Evolutionary conservation across 2,329 filamentous ascomycete genomes (phyloP).

Genomic region (Parastagonospora nodorum): DNA sequence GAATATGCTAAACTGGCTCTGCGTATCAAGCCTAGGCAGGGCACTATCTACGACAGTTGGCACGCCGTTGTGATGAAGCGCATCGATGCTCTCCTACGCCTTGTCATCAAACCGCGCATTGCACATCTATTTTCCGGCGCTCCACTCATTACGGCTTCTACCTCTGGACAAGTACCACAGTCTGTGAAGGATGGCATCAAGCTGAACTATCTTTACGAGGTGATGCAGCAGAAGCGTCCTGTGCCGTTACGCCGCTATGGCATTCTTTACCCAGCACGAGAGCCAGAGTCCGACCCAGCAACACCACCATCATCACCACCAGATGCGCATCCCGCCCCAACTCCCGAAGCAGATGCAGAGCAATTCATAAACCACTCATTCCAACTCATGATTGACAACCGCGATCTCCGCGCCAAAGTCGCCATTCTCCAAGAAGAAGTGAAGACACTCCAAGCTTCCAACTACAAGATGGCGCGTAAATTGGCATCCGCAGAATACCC

Average conservation of each 20-base stretch:
- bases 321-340: not conserved
- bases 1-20: constrained; percentile 7
- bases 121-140: constrained; percentile 1
- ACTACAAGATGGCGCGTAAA: constrained; percentile 10
- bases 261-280: constrained; percentile 1
- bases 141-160: constrained; percentile 8
- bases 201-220: constrained; percentile 17
- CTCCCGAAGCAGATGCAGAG: not conserved
- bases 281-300: not conserved
- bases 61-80: constrained; percentile 7
- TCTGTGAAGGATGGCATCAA: constrained; percentile 6
- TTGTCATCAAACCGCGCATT: constrained; percentile 15
- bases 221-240: constrained; percentile 16
- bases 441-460: constrained; percentile 3
- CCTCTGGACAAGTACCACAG: constrained; percentile 6
- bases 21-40: constrained; percentile 10
- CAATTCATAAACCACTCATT: constrained; percentile 3
- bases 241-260: constrained; percentile 18
- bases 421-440: constrained; percentile 5
- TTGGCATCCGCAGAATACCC: not conserved
- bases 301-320: not conserved
- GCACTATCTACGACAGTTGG: constrained; percentile 11
- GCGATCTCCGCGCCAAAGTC: constrained; percentile 5
- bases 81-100: constrained; percentile 3
- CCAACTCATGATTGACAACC: constrained; percentile 8